Conservation (phyloP, 257 asterid species). For the Solanum piurae region DNA sequence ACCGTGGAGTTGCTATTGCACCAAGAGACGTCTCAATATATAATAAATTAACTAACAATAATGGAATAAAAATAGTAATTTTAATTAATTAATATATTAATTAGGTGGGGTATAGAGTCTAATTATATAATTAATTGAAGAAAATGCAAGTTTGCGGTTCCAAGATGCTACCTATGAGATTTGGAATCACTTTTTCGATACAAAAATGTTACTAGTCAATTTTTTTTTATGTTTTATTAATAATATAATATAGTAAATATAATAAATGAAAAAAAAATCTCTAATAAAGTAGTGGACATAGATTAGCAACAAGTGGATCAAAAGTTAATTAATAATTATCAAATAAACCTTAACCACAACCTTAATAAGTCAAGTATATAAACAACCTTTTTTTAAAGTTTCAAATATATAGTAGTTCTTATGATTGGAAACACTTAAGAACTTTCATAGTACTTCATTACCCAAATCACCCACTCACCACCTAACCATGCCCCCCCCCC, state of each 20-base stretch:
- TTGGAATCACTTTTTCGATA: constrained; percentile 20
- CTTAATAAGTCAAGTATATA: background rate
- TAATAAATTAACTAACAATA: background rate
- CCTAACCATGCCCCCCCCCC: background rate
- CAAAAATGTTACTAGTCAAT: background rate
- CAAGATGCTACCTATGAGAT: constrained; percentile 54
- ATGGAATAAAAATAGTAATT: background rate
- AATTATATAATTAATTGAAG: background rate
- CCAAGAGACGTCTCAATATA: constrained; percentile 4
- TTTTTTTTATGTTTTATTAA: background rate
- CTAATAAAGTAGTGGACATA: background rate
- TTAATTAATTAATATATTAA: background rate
- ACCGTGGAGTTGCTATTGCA: constrained; percentile 7
- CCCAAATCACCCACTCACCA: background rate
- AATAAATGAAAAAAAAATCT: background rate
- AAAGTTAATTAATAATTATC: constrained; percentile 2
- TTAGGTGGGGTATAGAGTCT: background rate
- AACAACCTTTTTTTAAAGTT: background rate
- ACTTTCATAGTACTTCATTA: background rate
- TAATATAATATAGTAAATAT: background rate
- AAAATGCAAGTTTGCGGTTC: constrained; percentile 27
- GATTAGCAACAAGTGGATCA: background rate
- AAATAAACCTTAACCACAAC: constrained; percentile 14
- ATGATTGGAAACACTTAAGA: background rate
- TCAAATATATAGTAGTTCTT: background rate